A percentile compares a stretch with the other conserved stretches of the same genome.
Conservation (phyloP, 2,329 filamentous ascomycete genomes). For the Aspergillus awamori region DNA sequence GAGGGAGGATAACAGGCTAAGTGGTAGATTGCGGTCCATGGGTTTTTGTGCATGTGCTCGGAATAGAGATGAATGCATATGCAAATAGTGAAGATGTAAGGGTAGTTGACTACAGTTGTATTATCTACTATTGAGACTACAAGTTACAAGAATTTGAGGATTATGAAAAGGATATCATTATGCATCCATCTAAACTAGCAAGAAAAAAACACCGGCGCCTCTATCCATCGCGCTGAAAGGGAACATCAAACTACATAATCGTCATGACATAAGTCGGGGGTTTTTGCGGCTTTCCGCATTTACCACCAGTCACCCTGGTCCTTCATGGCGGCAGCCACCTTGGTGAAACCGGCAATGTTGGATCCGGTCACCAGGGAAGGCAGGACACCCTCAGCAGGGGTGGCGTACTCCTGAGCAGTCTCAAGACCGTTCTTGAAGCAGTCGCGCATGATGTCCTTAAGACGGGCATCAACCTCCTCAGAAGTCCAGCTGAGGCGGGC, state of each 20-base stretch:
- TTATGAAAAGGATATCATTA: neutral
- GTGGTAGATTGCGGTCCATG: no score
- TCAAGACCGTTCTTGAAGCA: constrained; percentile 87
- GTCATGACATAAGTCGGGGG: constrained; percentile 15
- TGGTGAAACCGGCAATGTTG: constrained; percentile 97
- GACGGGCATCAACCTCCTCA: constrained; percentile 87
- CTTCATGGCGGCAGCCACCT: constrained; percentile 92
- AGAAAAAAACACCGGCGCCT: constrained; percentile 34
- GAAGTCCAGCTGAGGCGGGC: constrained; percentile 79
- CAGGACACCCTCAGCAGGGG: constrained; percentile 75
- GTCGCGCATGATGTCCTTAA: constrained; percentile 92
- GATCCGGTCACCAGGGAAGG: constrained; percentile 88
- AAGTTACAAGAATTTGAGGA: neutral
- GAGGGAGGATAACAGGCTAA: no score
- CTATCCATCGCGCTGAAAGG: constrained; percentile 33
- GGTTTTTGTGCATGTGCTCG: constrained; percentile 10
- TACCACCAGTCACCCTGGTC: constrained; percentile 95
- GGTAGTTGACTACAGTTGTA: no score
- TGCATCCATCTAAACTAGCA: neutral
- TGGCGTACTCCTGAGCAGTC: constrained; percentile 87
- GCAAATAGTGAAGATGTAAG: neutral
- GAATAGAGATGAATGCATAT: neutral
- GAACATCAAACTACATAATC: constrained; percentile 20
- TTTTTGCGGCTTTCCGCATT: constrained; percentile 18
- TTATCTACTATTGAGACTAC: no score